Evolutionary conservation across 129 eudicot species (phyloP).

Genomic region (Helianthus tuberosus): DNA sequence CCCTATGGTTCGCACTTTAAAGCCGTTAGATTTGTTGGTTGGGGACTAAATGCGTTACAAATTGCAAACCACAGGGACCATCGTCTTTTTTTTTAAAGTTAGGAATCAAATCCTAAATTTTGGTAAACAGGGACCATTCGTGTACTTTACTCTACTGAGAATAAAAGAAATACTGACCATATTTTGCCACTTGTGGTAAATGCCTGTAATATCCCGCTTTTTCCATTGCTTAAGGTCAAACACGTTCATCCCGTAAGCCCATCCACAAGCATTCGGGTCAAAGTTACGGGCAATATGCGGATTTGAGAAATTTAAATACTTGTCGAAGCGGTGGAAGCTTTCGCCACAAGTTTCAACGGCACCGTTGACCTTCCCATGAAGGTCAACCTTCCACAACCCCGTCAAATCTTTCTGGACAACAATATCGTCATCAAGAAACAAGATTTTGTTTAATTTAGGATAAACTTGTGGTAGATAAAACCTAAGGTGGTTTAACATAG

Average conservation of each 20-base stretch:
- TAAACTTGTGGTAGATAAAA: slow-evolving; percentile 96
- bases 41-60: too few species aligned
- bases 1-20: too few species aligned
- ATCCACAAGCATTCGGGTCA: slow-evolving; percentile 99
- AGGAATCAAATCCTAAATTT: too few species aligned
- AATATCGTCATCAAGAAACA: slow-evolving; percentile 94
- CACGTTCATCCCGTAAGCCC: slow-evolving; percentile 99
- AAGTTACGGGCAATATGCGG: slow-evolving; percentile 92
- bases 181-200: slow-evolving; percentile 96
- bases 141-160: neutral
- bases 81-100: too few species aligned
- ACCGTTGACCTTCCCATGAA: slow-evolving; percentile 91
- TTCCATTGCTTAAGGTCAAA: slow-evolving; percentile 98
- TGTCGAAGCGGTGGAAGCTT: slow-evolving; percentile 97
- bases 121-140: too few species aligned
- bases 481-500: slow-evolving; percentile 91
- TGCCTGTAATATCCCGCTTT: slow-evolving; percentile 95
- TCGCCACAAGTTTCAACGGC: slow-evolving; percentile 98
- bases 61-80: too few species aligned
- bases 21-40: too few species aligned
- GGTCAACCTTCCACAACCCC: slow-evolving; percentile 86
- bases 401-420: slow-evolving; percentile 98
- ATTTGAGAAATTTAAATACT: slow-evolving; percentile 91
- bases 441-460: slow-evolving; percentile 85
- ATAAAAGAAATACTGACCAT: slow-evolving; percentile 50